Base-by-base conservation (phyloP, 2,329 filamentous ascomycete genomes). In the Dactylonectria macrodidyma region DNA sequence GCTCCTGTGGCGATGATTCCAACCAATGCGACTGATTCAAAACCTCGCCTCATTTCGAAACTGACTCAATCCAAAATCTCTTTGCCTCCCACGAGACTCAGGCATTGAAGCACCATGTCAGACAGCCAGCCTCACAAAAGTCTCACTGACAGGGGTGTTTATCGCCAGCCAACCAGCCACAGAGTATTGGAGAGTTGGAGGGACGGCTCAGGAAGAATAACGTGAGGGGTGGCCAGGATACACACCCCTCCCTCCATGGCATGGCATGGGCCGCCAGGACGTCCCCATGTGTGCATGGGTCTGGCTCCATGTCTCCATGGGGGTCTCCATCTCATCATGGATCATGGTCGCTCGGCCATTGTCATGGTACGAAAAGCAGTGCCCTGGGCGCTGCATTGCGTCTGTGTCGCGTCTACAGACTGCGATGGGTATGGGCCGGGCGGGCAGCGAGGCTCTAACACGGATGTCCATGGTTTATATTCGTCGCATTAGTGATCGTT, bases 261-360 rank as follows among this genome's bases (percentile, higher is more conserved):
- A 65, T 59, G 33, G 33, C 56, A 65, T 59, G 33, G 33, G 30
- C 41, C 41, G 14, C 41, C 41, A 44, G 16, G 41, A 44, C 62
- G 50, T 44, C 62, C 59, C 61, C 52, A 47, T 61, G 24, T 33
- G 47, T 26, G 50, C 64, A 54, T 22, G 64, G 64, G 54, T 55
- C 33, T n/a, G 52, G 47, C 64, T 55, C 56, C 56, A 50, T 57
- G 54, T 59, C 56, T 59, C 56, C 63, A 60, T 61, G 58, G 63
- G 63, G 58, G 36, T 48, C 63, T 62, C 59, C 63, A 62, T 66
- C 47, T 36, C 46, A 59, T 60, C 63, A 61, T 66, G 58, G 62
- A 65, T 65, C 58, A 65, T 65, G 62, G 51, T 51, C 62, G 50
- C 58, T 57, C 34, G 14, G 63, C 30, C 57, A 65, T 26, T 38